A percentile compares a stretch with the other conserved stretches of the same genome.
Evolutionary conservation across 768 basidiomycete species (phyloP).

Genomic region (Xerocomellus intermedius): DNA sequence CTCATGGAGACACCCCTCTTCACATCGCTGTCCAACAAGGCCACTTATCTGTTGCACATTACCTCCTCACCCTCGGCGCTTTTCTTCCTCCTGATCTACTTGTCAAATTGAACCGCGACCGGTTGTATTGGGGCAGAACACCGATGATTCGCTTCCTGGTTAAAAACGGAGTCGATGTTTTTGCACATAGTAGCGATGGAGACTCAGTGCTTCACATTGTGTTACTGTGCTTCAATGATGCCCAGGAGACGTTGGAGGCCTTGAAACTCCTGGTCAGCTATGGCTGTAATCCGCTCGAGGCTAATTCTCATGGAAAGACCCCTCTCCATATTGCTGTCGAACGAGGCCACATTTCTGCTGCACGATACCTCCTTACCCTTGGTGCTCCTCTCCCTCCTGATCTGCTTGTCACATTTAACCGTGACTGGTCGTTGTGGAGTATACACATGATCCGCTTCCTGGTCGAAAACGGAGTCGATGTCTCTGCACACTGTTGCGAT

Average conservation of each 20-base stretch:
- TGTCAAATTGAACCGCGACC: background rate
- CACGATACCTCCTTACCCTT: background rate
- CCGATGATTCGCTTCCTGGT: background rate
- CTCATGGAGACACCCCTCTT: background rate
- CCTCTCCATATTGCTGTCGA: too few species aligned
- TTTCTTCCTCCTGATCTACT: background rate
- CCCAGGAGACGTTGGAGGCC: too few species aligned
- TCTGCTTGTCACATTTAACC: background rate
- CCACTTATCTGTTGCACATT: background rate
- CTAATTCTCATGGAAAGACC: background rate
- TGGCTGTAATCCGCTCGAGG: background rate
- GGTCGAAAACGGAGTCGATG: background rate
- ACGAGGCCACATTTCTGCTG: background rate
- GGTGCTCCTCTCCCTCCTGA: background rate
- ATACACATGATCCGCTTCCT: background rate
- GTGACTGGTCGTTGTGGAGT: accelerated
- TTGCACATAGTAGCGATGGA: background rate
- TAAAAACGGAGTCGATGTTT: background rate
- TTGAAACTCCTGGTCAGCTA: background rate
- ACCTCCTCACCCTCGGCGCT: too few species aligned
- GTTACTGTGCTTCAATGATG: background rate
- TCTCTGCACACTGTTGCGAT: background rate
- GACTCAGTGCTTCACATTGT: background rate
- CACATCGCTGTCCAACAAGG: background rate
- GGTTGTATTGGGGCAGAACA: background rate